phyloP scores from a whole-genome alignment of 169 alveolate species.

The Blepharisma undulans region DNA sequence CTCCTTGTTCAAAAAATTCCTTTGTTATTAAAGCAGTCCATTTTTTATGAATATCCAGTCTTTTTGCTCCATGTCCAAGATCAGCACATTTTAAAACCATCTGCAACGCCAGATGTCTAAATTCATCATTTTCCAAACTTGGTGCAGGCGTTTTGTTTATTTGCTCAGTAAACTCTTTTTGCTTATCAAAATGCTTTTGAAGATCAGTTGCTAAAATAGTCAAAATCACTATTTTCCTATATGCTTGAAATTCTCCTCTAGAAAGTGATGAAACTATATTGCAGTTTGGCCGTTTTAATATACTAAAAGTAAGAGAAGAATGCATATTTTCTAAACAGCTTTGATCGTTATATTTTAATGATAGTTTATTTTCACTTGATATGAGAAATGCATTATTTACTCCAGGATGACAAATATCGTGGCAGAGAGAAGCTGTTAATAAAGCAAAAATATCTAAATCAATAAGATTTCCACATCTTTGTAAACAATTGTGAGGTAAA shows the following conservation, averaged over 20 bases:
- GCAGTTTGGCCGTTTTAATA: conserved; percentile 37
- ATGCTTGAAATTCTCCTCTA: conserved; percentile 46
- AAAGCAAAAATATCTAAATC: conserved; percentile 44
- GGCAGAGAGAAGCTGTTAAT: conserved; percentile 59
- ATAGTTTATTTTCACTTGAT: conserved; percentile 49
- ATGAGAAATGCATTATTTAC: conserved; percentile 54
- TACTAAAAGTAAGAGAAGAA: conserved; percentile 41
- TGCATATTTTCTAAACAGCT: conserved; percentile 57
- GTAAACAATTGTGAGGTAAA: conserved; percentile 11
- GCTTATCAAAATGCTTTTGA: conserved; percentile 39
- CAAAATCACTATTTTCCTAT: conserved; percentile 63
- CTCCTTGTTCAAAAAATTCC: conserved; percentile 81
- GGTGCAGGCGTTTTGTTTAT: neutral
- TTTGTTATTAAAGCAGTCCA: conserved; percentile 61
- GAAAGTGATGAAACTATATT: conserved; percentile 41
- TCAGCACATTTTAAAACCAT: conserved; percentile 38
- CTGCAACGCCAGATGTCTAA: neutral
- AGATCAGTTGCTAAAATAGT: conserved; percentile 66
- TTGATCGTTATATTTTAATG: conserved; percentile 54
- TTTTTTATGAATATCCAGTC: conserved; percentile 13
- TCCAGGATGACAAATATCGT: conserved; percentile 70
- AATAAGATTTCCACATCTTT: neutral
- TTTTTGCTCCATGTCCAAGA: conserved; percentile 42
- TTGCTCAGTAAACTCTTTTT: neutral
- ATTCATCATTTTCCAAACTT: neutral